Evolutionary conservation across 345 rosid species (phyloP).

Genomic region (Trapa bicornis): DNA sequence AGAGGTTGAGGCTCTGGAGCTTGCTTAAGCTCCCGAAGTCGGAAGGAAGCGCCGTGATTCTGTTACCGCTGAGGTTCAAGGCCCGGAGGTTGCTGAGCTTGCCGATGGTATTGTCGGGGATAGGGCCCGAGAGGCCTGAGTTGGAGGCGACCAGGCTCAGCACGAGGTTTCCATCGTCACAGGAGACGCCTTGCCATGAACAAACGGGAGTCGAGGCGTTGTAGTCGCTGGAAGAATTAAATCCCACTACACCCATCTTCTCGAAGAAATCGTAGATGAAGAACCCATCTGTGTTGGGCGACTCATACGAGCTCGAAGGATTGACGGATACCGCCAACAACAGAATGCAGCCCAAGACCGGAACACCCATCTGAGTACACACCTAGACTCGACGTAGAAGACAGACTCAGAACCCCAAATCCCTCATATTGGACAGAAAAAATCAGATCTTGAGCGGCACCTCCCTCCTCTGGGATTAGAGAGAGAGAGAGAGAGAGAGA

Average conservation of each 20-base stretch:
- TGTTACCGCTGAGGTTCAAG: constrained; percentile 80
- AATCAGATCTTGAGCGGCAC: neutral
- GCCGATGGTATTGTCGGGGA: constrained; percentile 80
- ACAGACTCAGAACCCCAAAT: constrained; percentile 7
- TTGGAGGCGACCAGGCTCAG: constrained; percentile 38
- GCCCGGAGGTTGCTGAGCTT: constrained; percentile 63
- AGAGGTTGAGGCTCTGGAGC: constrained; percentile 57
- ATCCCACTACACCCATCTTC: constrained; percentile 49
- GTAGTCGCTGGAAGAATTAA: constrained; percentile 21
- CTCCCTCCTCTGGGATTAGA: no score
- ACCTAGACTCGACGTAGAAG: constrained; percentile 6
- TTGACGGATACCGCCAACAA: constrained; percentile 30
- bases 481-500: neutral
- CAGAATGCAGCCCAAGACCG: constrained; percentile 32
- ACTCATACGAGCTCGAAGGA: constrained; percentile 22
- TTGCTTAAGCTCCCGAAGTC: constrained; percentile 84
- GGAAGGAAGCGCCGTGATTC: constrained; percentile 63
- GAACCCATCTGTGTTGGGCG: constrained; percentile 80
- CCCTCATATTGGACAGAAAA: neutral
- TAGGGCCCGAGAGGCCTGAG: constrained; percentile 53
- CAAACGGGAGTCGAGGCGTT: constrained; percentile 52
- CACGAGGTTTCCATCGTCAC: constrained; percentile 51
- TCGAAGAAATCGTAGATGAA: constrained; percentile 57
- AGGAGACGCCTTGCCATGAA: constrained; percentile 59
- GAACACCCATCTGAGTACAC: constrained; percentile 42